These are phyloP conservation scores for Stephania yunnanensis DNA, from an alignment of 164 flowering plant species.

Conservation along the genomic window DNA sequence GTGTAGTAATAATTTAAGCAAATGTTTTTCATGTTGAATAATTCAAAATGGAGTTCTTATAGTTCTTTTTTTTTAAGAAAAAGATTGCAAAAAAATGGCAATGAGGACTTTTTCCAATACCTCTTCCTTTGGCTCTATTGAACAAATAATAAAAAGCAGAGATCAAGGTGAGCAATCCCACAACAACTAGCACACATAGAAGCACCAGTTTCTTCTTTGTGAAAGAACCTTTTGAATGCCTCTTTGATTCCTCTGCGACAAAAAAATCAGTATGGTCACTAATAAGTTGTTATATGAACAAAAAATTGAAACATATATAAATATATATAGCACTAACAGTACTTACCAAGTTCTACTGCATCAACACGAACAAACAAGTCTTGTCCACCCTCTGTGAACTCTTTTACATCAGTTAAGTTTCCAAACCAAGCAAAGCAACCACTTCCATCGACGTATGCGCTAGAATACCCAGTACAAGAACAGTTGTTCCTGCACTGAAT, in stretches of 20 bases:
- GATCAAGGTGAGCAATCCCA: not conserved
- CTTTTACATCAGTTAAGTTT: conserved; percentile 3
- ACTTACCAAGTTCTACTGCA: not conserved
- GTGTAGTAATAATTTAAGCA: no score
- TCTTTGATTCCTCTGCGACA: not conserved
- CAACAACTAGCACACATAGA: not conserved
- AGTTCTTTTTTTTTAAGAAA: not conserved
- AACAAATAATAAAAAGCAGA: not conserved
- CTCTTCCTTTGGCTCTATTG: not conserved
- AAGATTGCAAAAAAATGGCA: not conserved
- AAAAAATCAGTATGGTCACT: not conserved
- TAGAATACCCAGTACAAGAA: conserved; percentile 4
- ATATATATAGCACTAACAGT: no score
- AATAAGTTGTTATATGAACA: no score
- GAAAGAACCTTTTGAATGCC: not conserved
- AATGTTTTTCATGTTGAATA: not conserved
- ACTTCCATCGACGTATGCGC: conserved; percentile 1
- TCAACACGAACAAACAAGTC: conserved; percentile 2
- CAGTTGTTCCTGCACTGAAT: conserved; percentile 3
- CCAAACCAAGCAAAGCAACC: conserved; percentile 3
- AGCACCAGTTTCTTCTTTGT: not conserved
- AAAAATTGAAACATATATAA: no score
- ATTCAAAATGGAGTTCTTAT: not conserved
- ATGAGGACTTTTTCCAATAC: not conserved
- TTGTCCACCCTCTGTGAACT: conserved; percentile 1